Evolutionary conservation across 179 eudicot genomes (phyloP), one percentile per base, ranked within the genome.

Genomic region (Beta lomatogona): DNA sequence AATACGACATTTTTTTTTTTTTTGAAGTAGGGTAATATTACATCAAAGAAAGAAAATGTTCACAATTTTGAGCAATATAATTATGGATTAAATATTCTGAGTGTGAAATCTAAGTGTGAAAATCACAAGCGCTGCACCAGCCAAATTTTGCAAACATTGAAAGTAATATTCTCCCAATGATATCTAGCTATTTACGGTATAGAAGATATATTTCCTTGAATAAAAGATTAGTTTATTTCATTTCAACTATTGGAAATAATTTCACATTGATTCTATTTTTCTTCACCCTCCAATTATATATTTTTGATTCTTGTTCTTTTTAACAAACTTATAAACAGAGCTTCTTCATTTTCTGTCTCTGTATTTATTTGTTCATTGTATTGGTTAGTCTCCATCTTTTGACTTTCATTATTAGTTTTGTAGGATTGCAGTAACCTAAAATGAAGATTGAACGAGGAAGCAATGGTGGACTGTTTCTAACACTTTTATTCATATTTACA

Each of bases 381-480:
- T 65, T 65, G 6, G 44, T 12, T 65, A 12, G 6, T 28, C 8
- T 19, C 4, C 25, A 60, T n/a, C 8, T n/a, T 22, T 19, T 60
- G 6, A 16, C 19, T 18, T 60, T 9, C 5, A 2, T 58, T 19
- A 0, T 60, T 60, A 54, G 28, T 54, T 54, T 22, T 54, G 76
- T 44, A 73, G 63, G 61, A 13, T 73, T 73, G 22, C 18, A 31
- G 46, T 54, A 6, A 6, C 3, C 4, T 28, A 73, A 54, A 55
- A 72, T 73, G 77, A 54, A 73, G 77, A 31, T 53, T 13, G 59
- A 25, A 28, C 77, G 59, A 6, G 46, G 63, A 73, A 28, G 48
- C 48, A 54, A 55, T 9, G 48, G 31, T 21, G 63, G 4, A 16
- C 3, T 73, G 48, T 54, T 73, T 53, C 21, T 73, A 13, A n/a